phyloP scores from a whole-genome alignment of 257 asterid species.

The Petrea volubilis region DNA sequence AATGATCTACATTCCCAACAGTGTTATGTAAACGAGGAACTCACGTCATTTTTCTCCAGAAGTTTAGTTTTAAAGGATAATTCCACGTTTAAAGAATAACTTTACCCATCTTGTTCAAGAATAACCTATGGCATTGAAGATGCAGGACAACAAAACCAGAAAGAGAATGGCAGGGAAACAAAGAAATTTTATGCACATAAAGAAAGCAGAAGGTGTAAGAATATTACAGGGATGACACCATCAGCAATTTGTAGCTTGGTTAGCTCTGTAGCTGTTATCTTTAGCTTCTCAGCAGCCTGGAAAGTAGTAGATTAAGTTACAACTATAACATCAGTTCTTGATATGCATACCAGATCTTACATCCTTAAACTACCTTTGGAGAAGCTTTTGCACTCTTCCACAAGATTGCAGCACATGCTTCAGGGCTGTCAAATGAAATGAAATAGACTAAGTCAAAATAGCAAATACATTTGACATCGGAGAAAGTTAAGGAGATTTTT shows the following conservation, averaged over 20 bases:
- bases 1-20: neutral
- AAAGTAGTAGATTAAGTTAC: conserved; percentile 37
- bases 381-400: conserved; percentile 87
- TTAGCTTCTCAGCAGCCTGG: conserved; percentile 97
- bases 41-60: neutral
- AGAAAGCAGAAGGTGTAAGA: conserved; percentile 22
- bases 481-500: neutral
- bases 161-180: neutral
- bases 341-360: conserved; percentile 13
- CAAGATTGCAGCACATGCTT: conserved; percentile 97
- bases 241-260: conserved; percentile 66
- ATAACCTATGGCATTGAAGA: neutral
- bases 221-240: conserved; percentile 79
- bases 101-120: neutral
- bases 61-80: neutral
- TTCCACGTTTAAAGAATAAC: neutral
- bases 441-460: conserved; percentile 20
- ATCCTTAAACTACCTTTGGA: conserved; percentile 61
- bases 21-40: neutral
- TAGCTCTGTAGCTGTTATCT: conserved; percentile 78
- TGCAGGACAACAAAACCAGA: neutral
- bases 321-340: conserved; percentile 18
- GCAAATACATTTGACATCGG: neutral
- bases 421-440: conserved; percentile 71
- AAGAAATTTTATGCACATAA: neutral